Percentiles rank a stretch among this genome's conserved stretches.
Conservation (phyloP, 2,329 filamentous ascomycete genomes). For the Gyromitra esculenta region DNA sequence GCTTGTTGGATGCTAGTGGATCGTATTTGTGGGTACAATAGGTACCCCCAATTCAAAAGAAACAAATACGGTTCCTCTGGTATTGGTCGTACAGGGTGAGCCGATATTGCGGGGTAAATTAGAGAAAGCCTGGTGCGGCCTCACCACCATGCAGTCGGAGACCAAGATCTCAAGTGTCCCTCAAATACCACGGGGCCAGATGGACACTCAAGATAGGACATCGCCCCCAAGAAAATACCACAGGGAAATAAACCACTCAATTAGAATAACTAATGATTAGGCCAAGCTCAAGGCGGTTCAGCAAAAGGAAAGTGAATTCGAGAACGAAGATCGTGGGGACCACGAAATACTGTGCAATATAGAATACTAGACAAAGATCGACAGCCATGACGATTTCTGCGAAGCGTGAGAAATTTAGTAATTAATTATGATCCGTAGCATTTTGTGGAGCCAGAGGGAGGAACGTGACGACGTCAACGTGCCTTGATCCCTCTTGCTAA, state of each 20-base stretch:
- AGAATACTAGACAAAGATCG: constrained; percentile 25
- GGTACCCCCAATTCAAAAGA: constrained; percentile 14
- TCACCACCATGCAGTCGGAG: constrained; percentile 43
- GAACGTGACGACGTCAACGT: constrained; percentile 33
- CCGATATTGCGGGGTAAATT: constrained; percentile 53
- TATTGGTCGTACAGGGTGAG: constrained; percentile 40
- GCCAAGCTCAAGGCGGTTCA: constrained; percentile 1
- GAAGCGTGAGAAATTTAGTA: constrained; percentile 20
- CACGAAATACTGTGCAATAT: constrained; percentile 36
- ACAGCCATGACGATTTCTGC: constrained; percentile 26
- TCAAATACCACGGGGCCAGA: constrained; percentile 24
- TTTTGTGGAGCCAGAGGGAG: constrained; percentile 23
- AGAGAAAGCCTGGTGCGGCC: constrained; percentile 40
- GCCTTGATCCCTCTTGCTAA: constrained; percentile 4
- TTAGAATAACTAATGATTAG: constrained; percentile 38
- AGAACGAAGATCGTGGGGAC: constrained; percentile 42
- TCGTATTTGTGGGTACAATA: constrained; percentile 8
- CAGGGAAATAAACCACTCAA: constrained; percentile 42
- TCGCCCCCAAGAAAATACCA: constrained; percentile 19
- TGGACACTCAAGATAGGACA: constrained; percentile 23
- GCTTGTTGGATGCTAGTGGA: constrained; percentile 29
- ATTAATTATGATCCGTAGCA: constrained; percentile 39
- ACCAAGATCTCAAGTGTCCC: constrained; percentile 44
- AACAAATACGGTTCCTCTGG: constrained; percentile 17
- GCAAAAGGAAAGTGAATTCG: constrained; percentile 32